Conservation (phyloP, 148 eudicot species). For the Nepenthes gracilis region DNA sequence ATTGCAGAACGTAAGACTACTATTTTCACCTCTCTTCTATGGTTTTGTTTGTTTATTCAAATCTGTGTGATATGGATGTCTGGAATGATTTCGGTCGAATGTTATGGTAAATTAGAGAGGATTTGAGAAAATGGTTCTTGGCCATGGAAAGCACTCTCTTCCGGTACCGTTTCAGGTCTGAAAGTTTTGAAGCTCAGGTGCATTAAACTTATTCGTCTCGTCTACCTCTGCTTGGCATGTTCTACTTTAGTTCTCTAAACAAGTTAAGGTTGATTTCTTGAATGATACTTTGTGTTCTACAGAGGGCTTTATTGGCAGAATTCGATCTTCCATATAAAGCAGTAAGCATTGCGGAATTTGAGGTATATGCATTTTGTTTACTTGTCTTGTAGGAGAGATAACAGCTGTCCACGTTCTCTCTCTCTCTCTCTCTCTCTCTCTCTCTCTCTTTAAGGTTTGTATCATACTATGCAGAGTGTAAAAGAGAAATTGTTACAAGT, state of each 20-base stretch:
- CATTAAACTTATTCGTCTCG: background rate
- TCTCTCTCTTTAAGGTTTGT: background rate
- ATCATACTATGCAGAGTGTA: slow-evolving; percentile 32
- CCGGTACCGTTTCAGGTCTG: slow-evolving; percentile 52
- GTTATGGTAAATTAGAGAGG: slow-evolving; percentile 44
- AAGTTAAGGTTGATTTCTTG: background rate
- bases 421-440: no score
- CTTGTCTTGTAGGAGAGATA: background rate
- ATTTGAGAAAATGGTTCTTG: slow-evolving; percentile 83
- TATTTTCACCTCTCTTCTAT: background rate
- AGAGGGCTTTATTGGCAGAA: slow-evolving; percentile 59
- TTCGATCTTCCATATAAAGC: slow-evolving; percentile 68
- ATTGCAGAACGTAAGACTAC: slow-evolving; percentile 57
- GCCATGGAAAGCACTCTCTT: slow-evolving; percentile 81
- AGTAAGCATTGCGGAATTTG: slow-evolving; percentile 49
- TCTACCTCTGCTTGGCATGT: background rate
- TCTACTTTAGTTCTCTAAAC: background rate
- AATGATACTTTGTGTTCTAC: slow-evolving; percentile 8
- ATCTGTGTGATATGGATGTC: background rate
- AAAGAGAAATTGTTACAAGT: slow-evolving; percentile 71
- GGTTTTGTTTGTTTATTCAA: background rate
- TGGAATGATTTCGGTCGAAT: background rate
- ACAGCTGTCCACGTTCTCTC: background rate
- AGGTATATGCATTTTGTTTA: slow-evolving; percentile 33
- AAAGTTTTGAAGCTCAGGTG: slow-evolving; percentile 58